phyloP scores from a whole-genome alignment of 176 grass and related monocot species.

The Phyllostachys edulis region DNA sequence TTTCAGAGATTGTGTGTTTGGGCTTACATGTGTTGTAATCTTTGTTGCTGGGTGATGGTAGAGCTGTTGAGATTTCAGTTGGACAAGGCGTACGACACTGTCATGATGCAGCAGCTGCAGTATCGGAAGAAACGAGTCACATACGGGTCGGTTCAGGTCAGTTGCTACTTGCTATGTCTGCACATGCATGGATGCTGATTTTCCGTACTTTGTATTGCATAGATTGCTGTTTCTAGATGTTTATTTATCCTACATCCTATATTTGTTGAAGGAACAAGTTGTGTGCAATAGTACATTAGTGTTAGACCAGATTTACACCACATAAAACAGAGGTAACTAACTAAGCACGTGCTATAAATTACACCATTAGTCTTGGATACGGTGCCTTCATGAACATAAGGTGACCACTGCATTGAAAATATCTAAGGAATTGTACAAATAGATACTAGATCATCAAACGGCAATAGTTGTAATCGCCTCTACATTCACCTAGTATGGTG shows the following conservation, averaged over 20 bases:
- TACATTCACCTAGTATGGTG: background rate
- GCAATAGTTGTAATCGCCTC: background rate
- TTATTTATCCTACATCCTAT: background rate
- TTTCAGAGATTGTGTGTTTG: constrained; percentile 5
- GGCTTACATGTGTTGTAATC: background rate
- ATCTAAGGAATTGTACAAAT: background rate
- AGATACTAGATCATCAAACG: background rate
- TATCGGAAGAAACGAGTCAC: constrained; percentile 81
- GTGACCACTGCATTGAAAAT: background rate
- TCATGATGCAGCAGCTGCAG: constrained; percentile 94
- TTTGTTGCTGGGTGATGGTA: background rate
- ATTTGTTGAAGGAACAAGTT: background rate
- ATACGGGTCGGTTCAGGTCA: constrained; percentile 77
- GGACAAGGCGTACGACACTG: constrained; percentile 85
- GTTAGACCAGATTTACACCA: background rate
- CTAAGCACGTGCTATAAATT: background rate
- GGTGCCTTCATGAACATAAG: background rate
- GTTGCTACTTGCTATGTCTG: background rate
- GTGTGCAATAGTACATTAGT: background rate
- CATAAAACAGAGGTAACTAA: constrained; percentile 22
- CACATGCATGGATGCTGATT: constrained; percentile 2
- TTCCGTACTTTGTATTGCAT: background rate
- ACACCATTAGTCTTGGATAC: background rate
- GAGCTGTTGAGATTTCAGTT: constrained; percentile 48
- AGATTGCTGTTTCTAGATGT: background rate